Evolutionary conservation across 345 rosid genomes (phyloP), one percentile per base, ranked within the genome.

Genomic region (Cardiospermum halicacabum): DNA sequence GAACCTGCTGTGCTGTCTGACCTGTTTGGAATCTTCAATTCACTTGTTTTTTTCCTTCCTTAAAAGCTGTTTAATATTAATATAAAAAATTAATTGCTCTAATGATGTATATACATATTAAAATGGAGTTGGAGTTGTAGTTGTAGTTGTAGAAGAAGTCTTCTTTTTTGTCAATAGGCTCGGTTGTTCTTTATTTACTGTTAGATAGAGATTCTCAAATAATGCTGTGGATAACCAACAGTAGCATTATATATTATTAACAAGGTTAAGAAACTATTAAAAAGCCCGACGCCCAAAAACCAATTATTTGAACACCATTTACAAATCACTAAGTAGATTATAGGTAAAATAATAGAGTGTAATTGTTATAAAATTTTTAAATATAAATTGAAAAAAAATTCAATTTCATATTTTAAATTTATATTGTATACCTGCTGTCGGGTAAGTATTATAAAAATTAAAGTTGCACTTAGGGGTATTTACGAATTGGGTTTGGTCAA

Each of bases 1-100:
- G 66, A 62, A 62, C 66, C 56, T 49, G 15, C 21, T 32, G 57
- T 50, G 66, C 5, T 62, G 54, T 11, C n/a, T n/a, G n/a, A 11
- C 30, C 40, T 62, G 47, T 22, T 49, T 32, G 66, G 66, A 62
- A n/a, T 64, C 34, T 48, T 28, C 16, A 18, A 31, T 66, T 62
- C 21, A n/a, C 50, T 25, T 68, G 21, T 31, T 3, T 4, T 19
- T 27, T n/a, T n/a, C n/a, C n/a, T n/a, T n/a, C n/a, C n/a, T n/a
- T n/a, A n/a, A n/a, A 31, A 64, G 36, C 22, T 45, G 55, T 55
- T 48, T 60, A 56, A 56, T 56, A 11, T 22, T 24, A 51, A 7
- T 21, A 51, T 34, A 34, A 34, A 15, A 24, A 3, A 49, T 26
- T 12, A 11, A 18, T 11, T 2, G 50, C 50, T 9, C 7, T 22